Evolutionary conservation across 2,329 filamentous ascomycete species (phyloP), one percentile per base, ranked within the genome.

Genomic region (Huntiella omanensis): DNA sequence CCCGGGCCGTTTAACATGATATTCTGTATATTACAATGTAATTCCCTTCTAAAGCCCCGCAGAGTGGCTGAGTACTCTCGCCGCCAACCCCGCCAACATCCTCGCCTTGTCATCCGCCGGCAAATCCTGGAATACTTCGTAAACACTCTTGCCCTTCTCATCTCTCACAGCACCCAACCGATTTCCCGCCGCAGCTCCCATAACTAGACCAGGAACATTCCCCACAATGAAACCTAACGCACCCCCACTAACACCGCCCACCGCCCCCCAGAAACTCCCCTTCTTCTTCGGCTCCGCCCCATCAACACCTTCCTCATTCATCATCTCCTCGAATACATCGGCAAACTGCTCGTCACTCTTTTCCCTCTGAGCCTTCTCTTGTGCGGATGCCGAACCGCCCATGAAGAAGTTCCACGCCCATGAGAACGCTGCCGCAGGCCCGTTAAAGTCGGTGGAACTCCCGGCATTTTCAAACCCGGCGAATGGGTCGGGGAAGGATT

Each of bases 171-270:
- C 83, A 1, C 91, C 91, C n/a, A 96, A 64, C 44, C 87, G 66
- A 63, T 95, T 96, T 8, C 91, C 91, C 0, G 87, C 88, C 2
- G 95, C 87, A 2, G 84, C 85, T 2, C 91, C 91, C 0, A 88
- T 88, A 34, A 96, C 62, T 56, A 88, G 71, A 0, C 91, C 91
- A 0, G 88, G 83, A 42, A 95, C 75, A 59, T 96, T 96, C 22
- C 80, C 91, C 19, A 96, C 73, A 54, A 98, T 98, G 61, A 96
- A 96, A 0, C 91, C 91, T 60, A 98, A 72, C 2, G 85, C 83
- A 10, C 80, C 88, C 32, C 91, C 91, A 57, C 84, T 91, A 36
- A 88, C 61, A 1, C 85, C 86, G 3, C 91, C 91, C 1, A 95
- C 59, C 52, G 95, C 62, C 48, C 77, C 72, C 88, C 91, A 98